Percentiles rank a stretch among this genome's conserved stretches.
phyloP scores from a whole-genome alignment of 495 filamentous ascomycete genomes.

The Achaetomiella virescens region DNA sequence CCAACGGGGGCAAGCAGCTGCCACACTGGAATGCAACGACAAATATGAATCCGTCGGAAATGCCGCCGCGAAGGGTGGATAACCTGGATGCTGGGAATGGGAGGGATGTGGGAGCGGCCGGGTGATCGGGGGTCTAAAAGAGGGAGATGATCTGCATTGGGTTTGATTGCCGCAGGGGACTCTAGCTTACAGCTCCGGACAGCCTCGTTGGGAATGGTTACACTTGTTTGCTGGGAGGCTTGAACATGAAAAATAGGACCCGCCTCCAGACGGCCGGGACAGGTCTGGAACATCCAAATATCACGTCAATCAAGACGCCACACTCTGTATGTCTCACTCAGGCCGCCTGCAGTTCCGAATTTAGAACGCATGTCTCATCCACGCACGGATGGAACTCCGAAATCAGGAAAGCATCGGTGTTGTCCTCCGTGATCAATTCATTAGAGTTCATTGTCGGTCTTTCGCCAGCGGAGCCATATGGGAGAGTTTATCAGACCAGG shows the following conservation, averaged over 20 bases:
- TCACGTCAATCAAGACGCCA: neutral
- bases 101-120: neutral
- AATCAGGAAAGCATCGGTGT: neutral
- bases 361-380: neutral
- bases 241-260: neutral
- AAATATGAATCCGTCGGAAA: constrained; percentile 16
- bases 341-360: neutral
- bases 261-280: neutral
- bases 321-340: neutral
- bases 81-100: constrained; percentile 22
- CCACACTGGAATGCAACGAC: constrained; percentile 25
- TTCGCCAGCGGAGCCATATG: neutral
- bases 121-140: neutral
- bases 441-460: neutral
- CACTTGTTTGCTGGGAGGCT: neutral
- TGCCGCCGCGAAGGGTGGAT: constrained; percentile 5
- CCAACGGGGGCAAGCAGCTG: constrained; percentile 9
- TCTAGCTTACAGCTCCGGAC: neutral
- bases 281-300: neutral
- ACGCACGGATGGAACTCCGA: neutral
- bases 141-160: neutral
- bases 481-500: neutral
- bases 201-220: neutral
- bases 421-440: constrained; percentile 4
- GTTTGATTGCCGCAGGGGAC: neutral